Percentiles rank a stretch among this genome's conserved stretches.
Evolutionary conservation across 345 rosid species (phyloP).

Genomic region (Gossypium sturtianum): DNA sequence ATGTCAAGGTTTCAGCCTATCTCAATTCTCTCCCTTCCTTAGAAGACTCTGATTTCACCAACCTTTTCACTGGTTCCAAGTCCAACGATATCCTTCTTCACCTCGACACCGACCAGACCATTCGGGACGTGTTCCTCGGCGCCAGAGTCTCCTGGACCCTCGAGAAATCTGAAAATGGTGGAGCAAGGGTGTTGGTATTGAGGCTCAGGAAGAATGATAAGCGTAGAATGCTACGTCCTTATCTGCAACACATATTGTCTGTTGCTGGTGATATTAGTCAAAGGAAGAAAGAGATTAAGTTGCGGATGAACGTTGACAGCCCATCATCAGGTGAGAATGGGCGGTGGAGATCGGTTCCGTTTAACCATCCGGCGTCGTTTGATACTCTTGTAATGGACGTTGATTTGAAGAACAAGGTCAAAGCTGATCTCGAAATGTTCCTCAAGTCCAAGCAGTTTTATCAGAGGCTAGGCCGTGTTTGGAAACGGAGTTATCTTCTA

Average conservation of each 20-base stretch:
- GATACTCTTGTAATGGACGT: slow-evolving; percentile 56
- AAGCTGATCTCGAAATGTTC: slow-evolving; percentile 55
- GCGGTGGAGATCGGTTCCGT: slow-evolving; percentile 53
- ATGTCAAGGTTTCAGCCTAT: slow-evolving; percentile 40
- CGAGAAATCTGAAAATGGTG: slow-evolving; percentile 4
- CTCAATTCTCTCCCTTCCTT: slow-evolving; percentile 44
- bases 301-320: slow-evolving; percentile 33
- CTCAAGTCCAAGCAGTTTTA: slow-evolving; percentile 58
- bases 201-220: slow-evolving; percentile 48
- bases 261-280: slow-evolving; percentile 39
- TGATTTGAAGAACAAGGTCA: slow-evolving; percentile 46
- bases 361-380: slow-evolving; percentile 53
- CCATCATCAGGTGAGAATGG: slow-evolving; percentile 9
- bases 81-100: slow-evolving; percentile 42
- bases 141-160: slow-evolving; percentile 44
- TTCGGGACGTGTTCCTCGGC: slow-evolving; percentile 48
- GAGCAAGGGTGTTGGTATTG: slow-evolving; percentile 28
- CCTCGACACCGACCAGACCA: slow-evolving; percentile 32
- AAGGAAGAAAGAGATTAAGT: slow-evolving; percentile 31
- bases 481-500: slow-evolving; percentile 69
- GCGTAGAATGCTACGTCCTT: slow-evolving; percentile 54
- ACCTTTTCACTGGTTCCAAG: slow-evolving; percentile 45
- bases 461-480: slow-evolving; percentile 52
- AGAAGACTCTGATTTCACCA: slow-evolving; percentile 53
- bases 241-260: slow-evolving; percentile 54